Evolutionary conservation across 805 yeast species (phyloP).

Genomic region (Nakazawaea ishiwadae): DNA sequence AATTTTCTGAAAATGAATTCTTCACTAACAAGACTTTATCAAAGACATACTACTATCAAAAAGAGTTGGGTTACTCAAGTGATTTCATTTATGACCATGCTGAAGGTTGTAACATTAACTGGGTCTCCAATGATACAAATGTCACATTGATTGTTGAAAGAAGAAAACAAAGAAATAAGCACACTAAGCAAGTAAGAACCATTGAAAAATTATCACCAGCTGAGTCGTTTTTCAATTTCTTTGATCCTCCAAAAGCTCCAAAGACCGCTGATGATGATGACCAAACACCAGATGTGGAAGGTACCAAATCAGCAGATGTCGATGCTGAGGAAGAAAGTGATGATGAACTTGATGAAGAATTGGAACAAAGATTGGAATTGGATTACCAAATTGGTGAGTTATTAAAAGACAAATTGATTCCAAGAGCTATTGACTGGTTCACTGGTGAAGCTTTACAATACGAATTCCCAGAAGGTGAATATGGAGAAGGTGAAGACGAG

Average conservation of each 20-base stretch:
- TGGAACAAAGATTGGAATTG: slow-evolving; percentile 80
- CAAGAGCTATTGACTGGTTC: slow-evolving; percentile 97
- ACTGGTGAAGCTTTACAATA: slow-evolving; percentile 94
- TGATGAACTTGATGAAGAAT: slow-evolving; percentile 64
- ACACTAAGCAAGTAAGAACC: slow-evolving; percentile 93
- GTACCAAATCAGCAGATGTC: slow-evolving; percentile 26
- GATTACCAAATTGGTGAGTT: slow-evolving; percentile 97
- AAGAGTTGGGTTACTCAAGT: slow-evolving; percentile 89
- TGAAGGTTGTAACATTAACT: slow-evolving; percentile 79
- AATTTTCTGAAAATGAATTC: slow-evolving; percentile 70
- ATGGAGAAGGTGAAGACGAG: slow-evolving; percentile 54
- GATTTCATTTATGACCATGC: slow-evolving; percentile 97
- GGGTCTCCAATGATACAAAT: slow-evolving; percentile 77
- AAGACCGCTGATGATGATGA: slow-evolving; percentile 28
- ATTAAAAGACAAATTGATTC: slow-evolving; percentile 90
- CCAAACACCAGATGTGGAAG: slow-evolving; percentile 29
- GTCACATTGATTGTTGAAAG: slow-evolving; percentile 85
- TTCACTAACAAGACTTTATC: slow-evolving; percentile 69
- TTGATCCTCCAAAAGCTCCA: slow-evolving; percentile 86
- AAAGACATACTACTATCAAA: slow-evolving; percentile 91
- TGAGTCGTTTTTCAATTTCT: slow-evolving; percentile 93
- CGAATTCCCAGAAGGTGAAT: slow-evolving; percentile 39
- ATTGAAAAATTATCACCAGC: slow-evolving; percentile 92
- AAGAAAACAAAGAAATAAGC: slow-evolving; percentile 95
- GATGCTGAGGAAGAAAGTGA: slow-evolving; percentile 44